phyloP scores from a whole-genome alignment of 2,329 filamentous ascomycete species.

The Fusarium denticulatum region DNA sequence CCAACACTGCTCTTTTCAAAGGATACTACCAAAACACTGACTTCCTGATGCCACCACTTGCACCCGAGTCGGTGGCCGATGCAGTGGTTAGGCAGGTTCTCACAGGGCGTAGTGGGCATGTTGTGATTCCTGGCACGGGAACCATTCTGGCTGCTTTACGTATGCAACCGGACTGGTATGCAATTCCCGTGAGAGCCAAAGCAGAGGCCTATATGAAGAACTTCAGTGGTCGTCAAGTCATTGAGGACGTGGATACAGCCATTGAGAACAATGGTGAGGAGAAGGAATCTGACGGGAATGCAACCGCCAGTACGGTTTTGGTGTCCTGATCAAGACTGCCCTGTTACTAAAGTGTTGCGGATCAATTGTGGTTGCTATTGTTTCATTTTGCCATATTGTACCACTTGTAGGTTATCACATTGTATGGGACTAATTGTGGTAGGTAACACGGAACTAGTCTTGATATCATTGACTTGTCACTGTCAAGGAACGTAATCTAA shows the following conservation, averaged over 20 bases:
- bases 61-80: conserved; percentile 55
- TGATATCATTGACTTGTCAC: conserved; percentile 1
- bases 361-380: neutral
- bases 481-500: conserved; percentile 2
- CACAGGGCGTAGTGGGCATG: conserved; percentile 57
- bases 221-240: conserved; percentile 59
- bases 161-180: conserved; percentile 70
- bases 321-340: conserved; percentile 42
- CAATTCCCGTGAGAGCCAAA: conserved; percentile 60
- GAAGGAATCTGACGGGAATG: conserved; percentile 36
- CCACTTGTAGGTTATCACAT: neutral
- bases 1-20: conserved; percentile 48
- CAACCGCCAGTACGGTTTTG: conserved; percentile 51
- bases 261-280: conserved; percentile 42
- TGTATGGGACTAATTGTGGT: neutral
- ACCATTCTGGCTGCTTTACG: conserved; percentile 56
- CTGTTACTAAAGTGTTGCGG: neutral
- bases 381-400: neutral
- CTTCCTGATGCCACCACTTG: conserved; percentile 49
- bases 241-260: conserved; percentile 55
- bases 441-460: neutral
- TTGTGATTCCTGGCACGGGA: conserved; percentile 58
- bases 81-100: conserved; percentile 61
- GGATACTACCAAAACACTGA: conserved; percentile 65
- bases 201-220: conserved; percentile 54